Percentiles rank a stretch among this genome's conserved stretches.
Evolutionary conservation across 2,329 filamentous ascomycete genomes (phyloP).

Genomic region (Neopestalotiopsis sp.): DNA sequence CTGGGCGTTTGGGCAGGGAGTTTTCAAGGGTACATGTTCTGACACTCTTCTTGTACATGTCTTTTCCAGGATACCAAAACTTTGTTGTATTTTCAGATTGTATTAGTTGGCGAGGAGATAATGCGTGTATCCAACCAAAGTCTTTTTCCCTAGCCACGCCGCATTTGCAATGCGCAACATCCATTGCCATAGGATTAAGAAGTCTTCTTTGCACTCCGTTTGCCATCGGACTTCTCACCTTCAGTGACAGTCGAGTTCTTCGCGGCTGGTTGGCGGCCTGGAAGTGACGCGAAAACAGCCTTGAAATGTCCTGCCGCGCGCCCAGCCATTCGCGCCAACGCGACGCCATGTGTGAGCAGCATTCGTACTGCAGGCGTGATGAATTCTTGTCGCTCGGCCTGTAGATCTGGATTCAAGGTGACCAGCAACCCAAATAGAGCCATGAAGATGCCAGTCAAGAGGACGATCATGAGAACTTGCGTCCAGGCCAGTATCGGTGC

Average conservation of each 20-base stretch:
- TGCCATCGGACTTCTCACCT: background rate
- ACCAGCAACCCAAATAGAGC: conserved; percentile 8
- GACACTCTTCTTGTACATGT: background rate
- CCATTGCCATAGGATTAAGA: background rate
- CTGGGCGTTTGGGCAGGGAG: background rate
- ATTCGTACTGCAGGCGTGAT: conserved; percentile 9
- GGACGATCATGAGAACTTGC: conserved; percentile 11
- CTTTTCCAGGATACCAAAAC: background rate
- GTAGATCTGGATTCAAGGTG: conserved; percentile 7
- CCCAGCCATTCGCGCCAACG: background rate
- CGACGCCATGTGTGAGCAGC: background rate
- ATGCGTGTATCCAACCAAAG: too few species aligned
- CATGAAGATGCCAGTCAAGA: conserved; percentile 3
- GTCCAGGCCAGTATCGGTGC: conserved; percentile 14
- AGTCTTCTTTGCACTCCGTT: background rate
- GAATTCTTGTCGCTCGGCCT: conserved; percentile 7
- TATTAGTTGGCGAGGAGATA: too few species aligned
- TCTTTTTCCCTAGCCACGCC: too few species aligned
- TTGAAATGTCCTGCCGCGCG: background rate
- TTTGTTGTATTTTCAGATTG: too few species aligned
- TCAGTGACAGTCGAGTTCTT: background rate
- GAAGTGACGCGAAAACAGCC: background rate
- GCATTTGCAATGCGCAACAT: too few species aligned
- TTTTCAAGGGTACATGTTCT: background rate
- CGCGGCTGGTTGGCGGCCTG: background rate